Conservation (phyloP, 179 eudicot species). For the Drosera spatulata region DNA sequence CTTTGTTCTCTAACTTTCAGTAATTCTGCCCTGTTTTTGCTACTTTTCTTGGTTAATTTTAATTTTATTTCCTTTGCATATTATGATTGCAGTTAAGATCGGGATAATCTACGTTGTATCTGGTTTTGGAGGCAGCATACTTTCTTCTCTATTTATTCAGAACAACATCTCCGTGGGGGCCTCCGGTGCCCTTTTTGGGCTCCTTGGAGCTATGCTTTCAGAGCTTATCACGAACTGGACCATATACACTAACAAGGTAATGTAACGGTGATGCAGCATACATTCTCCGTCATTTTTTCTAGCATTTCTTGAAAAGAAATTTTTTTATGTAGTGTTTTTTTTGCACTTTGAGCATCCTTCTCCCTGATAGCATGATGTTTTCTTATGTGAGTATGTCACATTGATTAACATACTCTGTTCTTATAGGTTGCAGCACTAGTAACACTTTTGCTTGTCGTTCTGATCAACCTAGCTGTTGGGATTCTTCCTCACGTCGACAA, state of each 20-base stretch:
- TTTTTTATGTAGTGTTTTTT: too few relatives aligned
- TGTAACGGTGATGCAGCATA: slow-evolving; percentile 13
- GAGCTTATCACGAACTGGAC: slow-evolving; percentile 82
- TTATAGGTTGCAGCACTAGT: slow-evolving; percentile 46
- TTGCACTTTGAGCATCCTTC: too few relatives aligned
- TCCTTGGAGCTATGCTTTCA: slow-evolving; percentile 72
- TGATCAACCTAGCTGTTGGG: slow-evolving; percentile 65
- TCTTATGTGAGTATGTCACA: background rate
- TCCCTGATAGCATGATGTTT: background rate
- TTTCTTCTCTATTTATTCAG: slow-evolving; percentile 32
- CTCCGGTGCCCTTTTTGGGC: slow-evolving; percentile 69
- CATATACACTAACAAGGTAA: slow-evolving; percentile 54
- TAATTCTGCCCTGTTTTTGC: background rate
- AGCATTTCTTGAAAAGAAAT: background rate
- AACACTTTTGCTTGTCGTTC: slow-evolving; percentile 56
- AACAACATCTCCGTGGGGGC: slow-evolving; percentile 60
- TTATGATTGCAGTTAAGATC: slow-evolving; percentile 25
- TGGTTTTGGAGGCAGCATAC: slow-evolving; percentile 49
- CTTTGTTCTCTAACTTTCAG: too few relatives aligned
- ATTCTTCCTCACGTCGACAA: slow-evolving; percentile 87
- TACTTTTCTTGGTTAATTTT: background rate
- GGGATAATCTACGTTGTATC: slow-evolving; percentile 36
- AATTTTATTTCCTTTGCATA: background rate
- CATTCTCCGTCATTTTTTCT: background rate
- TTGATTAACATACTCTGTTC: background rate